Evolutionary conservation across 345 rosid genomes (phyloP), one percentile per base, ranked within the genome.

Genomic region (Acer campestre): DNA sequence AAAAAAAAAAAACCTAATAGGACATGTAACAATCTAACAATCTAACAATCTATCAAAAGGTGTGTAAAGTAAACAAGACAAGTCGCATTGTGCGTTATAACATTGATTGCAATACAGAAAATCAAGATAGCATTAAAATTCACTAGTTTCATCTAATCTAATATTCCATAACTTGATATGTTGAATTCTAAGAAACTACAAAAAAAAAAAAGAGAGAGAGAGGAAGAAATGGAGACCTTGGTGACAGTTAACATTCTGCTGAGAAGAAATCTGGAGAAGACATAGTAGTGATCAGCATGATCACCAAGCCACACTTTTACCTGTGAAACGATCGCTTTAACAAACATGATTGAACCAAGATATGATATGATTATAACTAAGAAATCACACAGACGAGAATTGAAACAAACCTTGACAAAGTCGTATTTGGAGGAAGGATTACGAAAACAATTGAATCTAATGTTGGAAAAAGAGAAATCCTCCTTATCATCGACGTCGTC

Each of bases 291-390:
- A 84, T 95, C 97, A 7, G 97, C 97, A 76, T 94, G 88, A 79
- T 95, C 97, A 67, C 99, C 99, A 61, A 95, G 88, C 99, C 99
- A 95, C 53, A 94, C 99, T 79, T 94, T 96, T 29, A 93, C 98
- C 98, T 95, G 80, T n/a, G 27, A 18, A 11, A 44, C 74, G 27
- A 40, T 23, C 68, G 25, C 40, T 10, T 13, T 38, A 65, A 40
- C 58, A 49, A 51, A 49, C 49, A 44, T 3, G 38, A 59, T 40
- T 6, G 40, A 59, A 59, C n/a, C 8, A 27, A 23, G 16, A 64
- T 22, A 20, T 49, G 1, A 73, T 61, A 16, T 35, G 38, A 35
- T 35, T 4, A 35, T 14, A 16, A 59, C 6, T 53, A 31, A 40
- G 7, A 53, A 29, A 65, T 51, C 40, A 55, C 38, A 65, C 48